These are phyloP conservation scores for Przewalskia tangutica DNA, from an alignment of 257 asterid species.

Conservation along the genomic window DNA sequence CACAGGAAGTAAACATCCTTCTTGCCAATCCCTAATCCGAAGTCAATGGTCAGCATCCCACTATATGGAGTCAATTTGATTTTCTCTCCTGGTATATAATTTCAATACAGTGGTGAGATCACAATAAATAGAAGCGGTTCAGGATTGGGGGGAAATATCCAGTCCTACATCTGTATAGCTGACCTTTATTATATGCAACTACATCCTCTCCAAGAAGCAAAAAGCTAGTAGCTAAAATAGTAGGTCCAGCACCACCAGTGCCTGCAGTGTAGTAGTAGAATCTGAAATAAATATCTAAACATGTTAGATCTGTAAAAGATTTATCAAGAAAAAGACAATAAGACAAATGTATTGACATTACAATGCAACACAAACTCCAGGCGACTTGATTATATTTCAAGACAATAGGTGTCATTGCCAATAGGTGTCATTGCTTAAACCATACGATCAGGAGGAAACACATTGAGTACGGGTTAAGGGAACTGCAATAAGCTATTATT, in stretches of 20 bases:
- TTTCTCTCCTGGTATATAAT: slow-evolving; percentile 45
- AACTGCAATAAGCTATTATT: background rate
- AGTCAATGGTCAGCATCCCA: slow-evolving; percentile 83
- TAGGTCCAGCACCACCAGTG: slow-evolving; percentile 95
- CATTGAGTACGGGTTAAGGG: background rate
- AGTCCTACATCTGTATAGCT: background rate
- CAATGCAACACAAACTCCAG: background rate
- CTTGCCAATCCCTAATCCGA: slow-evolving; percentile 79
- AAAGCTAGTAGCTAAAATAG: slow-evolving; percentile 84
- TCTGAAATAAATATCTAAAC: slow-evolving; percentile 28
- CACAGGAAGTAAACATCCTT: slow-evolving; percentile 83
- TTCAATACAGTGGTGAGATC: slow-evolving; percentile 4
- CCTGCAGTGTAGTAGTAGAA: slow-evolving; percentile 95
- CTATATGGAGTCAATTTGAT: slow-evolving; percentile 78
- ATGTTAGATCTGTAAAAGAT: background rate
- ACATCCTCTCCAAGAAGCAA: slow-evolving; percentile 96
- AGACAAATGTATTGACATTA: background rate
- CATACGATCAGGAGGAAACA: background rate
- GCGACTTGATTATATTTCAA: background rate
- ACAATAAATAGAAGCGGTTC: background rate
- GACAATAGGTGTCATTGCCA: background rate
- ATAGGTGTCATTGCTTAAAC: background rate
- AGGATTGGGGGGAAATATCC: background rate
- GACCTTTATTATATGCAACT: slow-evolving; percentile 86
- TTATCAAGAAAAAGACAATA: background rate